These are phyloP conservation scores for Vaccinium corymbosum DNA, from an alignment of 148 eudicot genomes.

Conservation along the genomic window DNA sequence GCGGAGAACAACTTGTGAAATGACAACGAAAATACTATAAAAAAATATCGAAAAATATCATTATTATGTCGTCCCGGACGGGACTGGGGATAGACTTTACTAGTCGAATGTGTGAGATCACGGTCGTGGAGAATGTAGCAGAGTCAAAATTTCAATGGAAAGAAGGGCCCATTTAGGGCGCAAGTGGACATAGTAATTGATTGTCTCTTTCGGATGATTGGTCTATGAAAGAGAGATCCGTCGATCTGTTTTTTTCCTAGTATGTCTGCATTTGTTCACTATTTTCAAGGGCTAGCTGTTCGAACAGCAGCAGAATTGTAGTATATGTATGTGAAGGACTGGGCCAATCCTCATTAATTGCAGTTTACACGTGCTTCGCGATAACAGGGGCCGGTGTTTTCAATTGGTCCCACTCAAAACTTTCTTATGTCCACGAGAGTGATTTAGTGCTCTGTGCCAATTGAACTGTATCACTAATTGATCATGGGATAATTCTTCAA, in stretches of 20 bases:
- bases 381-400: not conserved
- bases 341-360: not conserved
- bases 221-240: not conserved
- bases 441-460: not conserved
- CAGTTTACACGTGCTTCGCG: not conserved
- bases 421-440: not conserved
- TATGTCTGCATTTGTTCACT: not conserved
- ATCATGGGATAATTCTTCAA: no score
- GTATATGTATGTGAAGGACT: not conserved
- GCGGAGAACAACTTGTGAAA: no score
- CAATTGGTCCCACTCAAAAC: not conserved
- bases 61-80: not conserved
- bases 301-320: not conserved
- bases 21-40: no score
- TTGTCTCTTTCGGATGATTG: not conserved
- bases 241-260: not conserved
- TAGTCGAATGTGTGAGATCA: not conserved
- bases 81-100: not conserved
- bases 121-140: not conserved
- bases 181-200: not conserved
- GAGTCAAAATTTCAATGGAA: not conserved
- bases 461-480: no score
- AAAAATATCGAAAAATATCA: no score
- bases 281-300: not conserved
- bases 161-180: not conserved